Evolutionary conservation across 2,329 filamentous ascomycete genomes (phyloP).

Genomic region (Colletotrichum sublineola): DNA sequence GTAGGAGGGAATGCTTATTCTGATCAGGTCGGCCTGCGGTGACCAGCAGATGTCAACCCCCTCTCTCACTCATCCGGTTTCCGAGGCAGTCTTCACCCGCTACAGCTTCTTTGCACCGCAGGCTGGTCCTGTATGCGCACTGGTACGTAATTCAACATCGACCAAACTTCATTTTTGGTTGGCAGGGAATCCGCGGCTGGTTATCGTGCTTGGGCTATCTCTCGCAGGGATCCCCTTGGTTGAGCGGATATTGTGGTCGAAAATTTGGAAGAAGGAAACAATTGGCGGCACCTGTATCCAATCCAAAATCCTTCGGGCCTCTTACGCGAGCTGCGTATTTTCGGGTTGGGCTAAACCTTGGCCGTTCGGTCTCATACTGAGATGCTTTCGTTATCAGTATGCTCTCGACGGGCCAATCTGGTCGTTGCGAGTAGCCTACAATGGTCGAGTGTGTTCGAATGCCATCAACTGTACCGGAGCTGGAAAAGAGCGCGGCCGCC

Average conservation of each 20-base stretch:
- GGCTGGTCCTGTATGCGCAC: not conserved
- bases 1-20: conserved; percentile 7
- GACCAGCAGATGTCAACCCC: not conserved
- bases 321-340: not conserved
- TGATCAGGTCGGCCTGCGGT: conserved; percentile 1
- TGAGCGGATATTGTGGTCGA: conserved; percentile 31
- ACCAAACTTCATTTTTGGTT: conserved; percentile 30
- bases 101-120: not conserved
- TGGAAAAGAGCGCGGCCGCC: not conserved
- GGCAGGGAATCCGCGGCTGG: conserved; percentile 19
- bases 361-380: conserved; percentile 9
- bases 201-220: conserved; percentile 31
- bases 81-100: not conserved
- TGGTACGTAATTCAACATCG: conserved; percentile 15
- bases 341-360: conserved; percentile 11
- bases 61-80: conserved; percentile 6
- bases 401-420: not conserved
- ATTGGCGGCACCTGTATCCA: conserved; percentile 24
- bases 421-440: not conserved
- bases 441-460: not conserved
- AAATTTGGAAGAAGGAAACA: conserved; percentile 24
- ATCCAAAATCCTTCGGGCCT: conserved; percentile 9
- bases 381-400: not conserved
- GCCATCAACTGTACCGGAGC: not conserved
- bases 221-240: conserved; percentile 34